Conservation (phyloP, 139 green algal species). For the Micractinium sp. region DNA sequence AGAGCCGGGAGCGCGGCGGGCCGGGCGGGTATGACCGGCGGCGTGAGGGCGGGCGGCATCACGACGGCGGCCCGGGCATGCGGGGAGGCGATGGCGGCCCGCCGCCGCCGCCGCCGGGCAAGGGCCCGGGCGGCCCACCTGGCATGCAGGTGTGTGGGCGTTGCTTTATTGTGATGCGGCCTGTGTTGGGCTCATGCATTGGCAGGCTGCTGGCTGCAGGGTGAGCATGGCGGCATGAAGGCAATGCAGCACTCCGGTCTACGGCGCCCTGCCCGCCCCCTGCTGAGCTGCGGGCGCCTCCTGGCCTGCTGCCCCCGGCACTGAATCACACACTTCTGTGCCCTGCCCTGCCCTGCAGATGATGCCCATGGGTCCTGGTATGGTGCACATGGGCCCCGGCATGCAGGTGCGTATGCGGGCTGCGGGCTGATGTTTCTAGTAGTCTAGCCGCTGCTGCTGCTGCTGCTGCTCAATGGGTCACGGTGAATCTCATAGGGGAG, state of each 20-base stretch:
- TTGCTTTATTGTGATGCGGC: neutral
- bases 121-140: conserved; percentile 18
- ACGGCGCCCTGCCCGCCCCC: too few relatives aligned
- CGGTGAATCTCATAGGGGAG: too few relatives aligned
- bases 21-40: conserved; percentile 6
- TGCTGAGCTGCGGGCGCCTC: neutral
- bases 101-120: conserved; percentile 28
- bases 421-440: neutral
- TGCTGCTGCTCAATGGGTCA: neutral
- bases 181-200: neutral
- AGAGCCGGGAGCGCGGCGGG: conserved; percentile 13
- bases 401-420: neutral
- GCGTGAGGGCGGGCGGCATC: conserved; percentile 13
- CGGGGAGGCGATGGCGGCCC: neutral
- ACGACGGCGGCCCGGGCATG: conserved; percentile 22
- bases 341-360: neutral
- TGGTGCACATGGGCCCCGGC: neutral
- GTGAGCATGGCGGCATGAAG: too few relatives aligned
- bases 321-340: neutral
- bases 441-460: neutral
- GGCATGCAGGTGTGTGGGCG: conserved; percentile 18
- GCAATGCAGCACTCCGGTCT: neutral
- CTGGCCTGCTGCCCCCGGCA: too few relatives aligned
- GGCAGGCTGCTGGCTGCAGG: neutral
- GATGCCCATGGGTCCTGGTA: neutral